Percentiles rank a stretch among this genome's conserved stretches.
Conservation (phyloP, 768 basidiomycete species). For the Pleurotus giganteus region DNA sequence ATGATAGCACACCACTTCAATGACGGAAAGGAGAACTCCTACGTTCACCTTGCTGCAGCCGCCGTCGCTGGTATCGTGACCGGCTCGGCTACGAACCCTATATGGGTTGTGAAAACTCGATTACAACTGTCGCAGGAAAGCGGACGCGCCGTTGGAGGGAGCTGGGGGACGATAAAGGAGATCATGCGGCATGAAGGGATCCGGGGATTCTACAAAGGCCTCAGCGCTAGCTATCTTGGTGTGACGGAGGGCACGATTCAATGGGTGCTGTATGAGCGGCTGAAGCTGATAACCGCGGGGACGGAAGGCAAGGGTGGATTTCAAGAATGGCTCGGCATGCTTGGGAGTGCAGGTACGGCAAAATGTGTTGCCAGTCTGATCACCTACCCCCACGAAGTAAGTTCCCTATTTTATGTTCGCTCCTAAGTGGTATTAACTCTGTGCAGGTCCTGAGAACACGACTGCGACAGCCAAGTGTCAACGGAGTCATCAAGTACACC, state of each 20-base stretch:
- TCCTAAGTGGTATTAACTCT: neutral
- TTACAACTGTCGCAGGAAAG: constrained; percentile 65
- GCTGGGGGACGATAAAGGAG: constrained; percentile 59
- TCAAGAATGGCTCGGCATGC: constrained; percentile 75
- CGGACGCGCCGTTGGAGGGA: constrained; percentile 45
- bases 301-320: constrained; percentile 55
- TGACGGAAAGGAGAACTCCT: constrained; percentile 74
- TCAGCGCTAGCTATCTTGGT: constrained; percentile 93
- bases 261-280: constrained; percentile 93
- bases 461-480: constrained; percentile 80
- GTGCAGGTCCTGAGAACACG: constrained; percentile 86
- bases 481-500: constrained; percentile 80
- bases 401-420: constrained; percentile 19
- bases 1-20: constrained; percentile 84
- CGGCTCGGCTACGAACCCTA: constrained; percentile 91
- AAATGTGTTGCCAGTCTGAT: constrained; percentile 93
- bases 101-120: constrained; percentile 99
- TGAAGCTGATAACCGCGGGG: constrained; percentile 67
- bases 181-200: constrained; percentile 83
- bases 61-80: constrained; percentile 85
- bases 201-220: constrained; percentile 89
- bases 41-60: constrained; percentile 84
- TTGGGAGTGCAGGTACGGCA: constrained; percentile 88
- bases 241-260: constrained; percentile 96
- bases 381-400: constrained; percentile 97